Base-by-base conservation (phyloP, 164 flowering plant genomes). In the Annona squamosa region DNA sequence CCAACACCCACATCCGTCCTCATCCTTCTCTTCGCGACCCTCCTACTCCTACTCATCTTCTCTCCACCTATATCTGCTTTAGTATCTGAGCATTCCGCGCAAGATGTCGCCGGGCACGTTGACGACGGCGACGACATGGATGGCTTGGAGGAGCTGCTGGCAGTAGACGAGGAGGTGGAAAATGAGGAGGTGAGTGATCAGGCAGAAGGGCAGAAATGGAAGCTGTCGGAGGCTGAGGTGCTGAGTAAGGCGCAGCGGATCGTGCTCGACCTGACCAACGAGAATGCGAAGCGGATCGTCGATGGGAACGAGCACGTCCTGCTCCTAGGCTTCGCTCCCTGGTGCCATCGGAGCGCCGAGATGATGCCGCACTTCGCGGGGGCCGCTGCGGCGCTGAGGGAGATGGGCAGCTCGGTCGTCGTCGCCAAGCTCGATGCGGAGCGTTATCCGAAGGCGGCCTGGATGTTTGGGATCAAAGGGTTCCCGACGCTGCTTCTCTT, bases 381-480 rank as follows among this genome's bases (percentile, higher is more conserved):
- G 81, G 94, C 98, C 65, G 99, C 99, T 1, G 90, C 71, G 48
- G 67, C 71, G 42, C 79, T 94, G 42, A 92, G 84, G 81, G 94
- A 82, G 43, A 76, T 89, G 81, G 89, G 85, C 3, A 88, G 85
- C 74, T 72, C 86, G 4, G 37, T 94, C 71, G 63, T 90, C 80
- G 68, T 94, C 90, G 94, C 93, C 1, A 94, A 94, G 80, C 78
- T 92, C 67, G 99, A 94, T 73, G 90, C 90, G 3, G 98, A 95
- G 6, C 80, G 98, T 66, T 82, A 89, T 63, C 74, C 90, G 2
- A 91, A 91, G 65, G 88, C 89, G 1, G 98, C 97, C 0, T 79
- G 91, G 5, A 1, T 4, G 73, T 84, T 92, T 68, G 93, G 83
- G 71, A 87, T 91, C 78, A 91, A 90, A 74, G 99, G 99, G 46